Conservation (phyloP, 495 filamentous ascomycete species). For the Hypoxylon lienhwacheense region DNA sequence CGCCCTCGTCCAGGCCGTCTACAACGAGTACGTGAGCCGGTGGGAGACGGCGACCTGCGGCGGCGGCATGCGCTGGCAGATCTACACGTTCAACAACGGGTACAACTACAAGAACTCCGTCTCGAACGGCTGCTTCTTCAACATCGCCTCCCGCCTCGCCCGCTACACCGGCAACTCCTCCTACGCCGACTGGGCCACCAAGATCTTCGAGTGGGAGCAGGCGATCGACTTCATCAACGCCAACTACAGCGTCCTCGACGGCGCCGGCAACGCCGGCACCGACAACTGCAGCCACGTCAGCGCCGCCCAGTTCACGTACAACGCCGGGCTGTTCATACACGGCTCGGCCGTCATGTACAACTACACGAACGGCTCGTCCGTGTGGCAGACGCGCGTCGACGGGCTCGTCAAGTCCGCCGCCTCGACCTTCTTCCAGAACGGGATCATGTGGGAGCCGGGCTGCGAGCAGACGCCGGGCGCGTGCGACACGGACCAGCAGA, state of each 20-base stretch:
- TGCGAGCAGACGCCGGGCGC: constrained; percentile 57
- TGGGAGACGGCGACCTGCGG: constrained; percentile 70
- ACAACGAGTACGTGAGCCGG: constrained; percentile 69
- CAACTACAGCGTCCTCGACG: constrained; percentile 62
- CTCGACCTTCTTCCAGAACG: constrained; percentile 57
- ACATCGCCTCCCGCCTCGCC: constrained; percentile 69
- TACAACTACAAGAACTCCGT: constrained; percentile 78
- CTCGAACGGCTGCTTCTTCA: constrained; percentile 71
- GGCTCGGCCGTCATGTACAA: constrained; percentile 75
- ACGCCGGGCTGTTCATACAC: constrained; percentile 68
- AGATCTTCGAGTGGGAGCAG: constrained; percentile 69
- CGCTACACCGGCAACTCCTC: constrained; percentile 69
- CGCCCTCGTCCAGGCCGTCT: constrained; percentile 75
- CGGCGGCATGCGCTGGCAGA: constrained; percentile 83
- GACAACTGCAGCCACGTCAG: constrained; percentile 53
- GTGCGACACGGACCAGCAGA: constrained; percentile 73
- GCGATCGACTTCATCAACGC: constrained; percentile 51
- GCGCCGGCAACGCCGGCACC: constrained; percentile 46
- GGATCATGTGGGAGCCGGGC: constrained; percentile 57
- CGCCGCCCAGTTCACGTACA: constrained; percentile 68
- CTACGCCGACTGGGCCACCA: constrained; percentile 71
- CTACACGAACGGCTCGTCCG: constrained; percentile 52
- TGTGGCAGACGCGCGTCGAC: constrained; percentile 57
- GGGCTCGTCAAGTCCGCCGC: constrained; percentile 54
- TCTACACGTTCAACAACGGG: constrained; percentile 75